phyloP scores from a whole-genome alignment of 176 grass and related monocot genomes.

The Zea luxurians region DNA sequence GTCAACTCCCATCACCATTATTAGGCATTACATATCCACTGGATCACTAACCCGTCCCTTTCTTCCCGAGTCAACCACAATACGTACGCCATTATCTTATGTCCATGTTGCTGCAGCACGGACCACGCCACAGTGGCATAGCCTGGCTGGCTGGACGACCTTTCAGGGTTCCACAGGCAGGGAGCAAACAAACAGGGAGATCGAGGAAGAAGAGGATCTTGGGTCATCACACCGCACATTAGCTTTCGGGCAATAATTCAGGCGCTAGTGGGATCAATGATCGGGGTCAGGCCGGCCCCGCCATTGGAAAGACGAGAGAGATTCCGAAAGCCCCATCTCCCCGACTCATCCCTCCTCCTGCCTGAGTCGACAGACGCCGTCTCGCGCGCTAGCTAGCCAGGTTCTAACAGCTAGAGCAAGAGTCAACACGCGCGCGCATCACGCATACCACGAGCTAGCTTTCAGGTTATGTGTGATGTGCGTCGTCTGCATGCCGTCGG shows the following conservation, averaged over 20 bases:
- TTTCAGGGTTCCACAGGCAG: constrained; percentile 3
- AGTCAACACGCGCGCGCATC: neutral
- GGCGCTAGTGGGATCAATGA: constrained; percentile 23
- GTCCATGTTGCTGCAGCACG: constrained; percentile 1
- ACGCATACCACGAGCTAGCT: neutral
- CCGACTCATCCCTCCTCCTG: neutral
- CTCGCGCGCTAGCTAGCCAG: neutral
- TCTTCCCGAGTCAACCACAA: constrained; percentile 10
- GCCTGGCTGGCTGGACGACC: neutral
- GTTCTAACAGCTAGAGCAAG: neutral
- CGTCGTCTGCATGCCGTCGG: neutral
- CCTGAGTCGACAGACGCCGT: too few relatives aligned
- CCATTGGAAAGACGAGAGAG: constrained; percentile 18
- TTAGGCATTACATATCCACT: constrained; percentile 7
- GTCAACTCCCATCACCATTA: constrained; percentile 13
- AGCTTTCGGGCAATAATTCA: constrained; percentile 33
- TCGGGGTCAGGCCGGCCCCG: neutral
- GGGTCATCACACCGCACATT: neutral
- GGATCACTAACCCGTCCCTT: neutral
- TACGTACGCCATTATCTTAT: neutral
- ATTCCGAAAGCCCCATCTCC: neutral
- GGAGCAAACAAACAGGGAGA: neutral
- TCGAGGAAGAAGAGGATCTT: neutral
- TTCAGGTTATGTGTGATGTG: neutral
- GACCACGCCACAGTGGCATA: neutral